Evolutionary conservation across 78 protist species (phyloP).

Genomic region (Polysphondylium violaceum): DNA sequence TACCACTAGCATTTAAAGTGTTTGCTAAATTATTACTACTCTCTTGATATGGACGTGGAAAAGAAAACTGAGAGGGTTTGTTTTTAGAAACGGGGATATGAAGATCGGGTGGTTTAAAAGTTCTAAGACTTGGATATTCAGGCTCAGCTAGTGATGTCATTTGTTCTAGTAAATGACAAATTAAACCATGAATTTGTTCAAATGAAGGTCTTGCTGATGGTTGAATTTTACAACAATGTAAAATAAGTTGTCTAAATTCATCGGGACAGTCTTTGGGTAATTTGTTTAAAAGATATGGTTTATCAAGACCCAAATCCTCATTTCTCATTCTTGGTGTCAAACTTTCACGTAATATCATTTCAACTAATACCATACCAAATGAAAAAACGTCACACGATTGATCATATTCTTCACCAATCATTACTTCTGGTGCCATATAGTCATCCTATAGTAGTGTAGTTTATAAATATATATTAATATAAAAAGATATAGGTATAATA

Average conservation of each 20-base stretch:
- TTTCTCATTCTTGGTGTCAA: conserved; percentile 49
- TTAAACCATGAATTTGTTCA: not conserved
- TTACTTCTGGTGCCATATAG: conserved; percentile 62
- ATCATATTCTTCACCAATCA: conserved; percentile 75
- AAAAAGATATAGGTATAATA: not conserved
- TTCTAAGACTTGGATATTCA: conserved; percentile 32
- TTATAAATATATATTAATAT: not conserved
- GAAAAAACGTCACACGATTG: conserved; percentile 70
- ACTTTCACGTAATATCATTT: conserved; percentile 36
- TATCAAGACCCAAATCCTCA: conserved; percentile 61
- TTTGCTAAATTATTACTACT: not conserved
- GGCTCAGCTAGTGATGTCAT: not conserved
- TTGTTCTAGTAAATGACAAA: not conserved
- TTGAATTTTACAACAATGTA: conserved; percentile 25
- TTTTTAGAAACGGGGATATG: conserved; percentile 1
- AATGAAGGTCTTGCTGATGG: conserved; percentile 36
- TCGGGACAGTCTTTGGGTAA: conserved; percentile 45
- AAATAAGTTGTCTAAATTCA: conserved; percentile 9
- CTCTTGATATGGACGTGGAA: conserved; percentile 34
- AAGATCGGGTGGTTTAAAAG: conserved; percentile 56
- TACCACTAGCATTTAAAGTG: not conserved
- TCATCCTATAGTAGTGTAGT: not conserved
- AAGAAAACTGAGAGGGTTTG: not conserved
- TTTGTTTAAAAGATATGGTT: not conserved
- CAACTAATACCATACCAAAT: conserved; percentile 77